phyloP scores from a whole-genome alignment of 306 rosid genomes.

The Casuarina glauca region DNA sequence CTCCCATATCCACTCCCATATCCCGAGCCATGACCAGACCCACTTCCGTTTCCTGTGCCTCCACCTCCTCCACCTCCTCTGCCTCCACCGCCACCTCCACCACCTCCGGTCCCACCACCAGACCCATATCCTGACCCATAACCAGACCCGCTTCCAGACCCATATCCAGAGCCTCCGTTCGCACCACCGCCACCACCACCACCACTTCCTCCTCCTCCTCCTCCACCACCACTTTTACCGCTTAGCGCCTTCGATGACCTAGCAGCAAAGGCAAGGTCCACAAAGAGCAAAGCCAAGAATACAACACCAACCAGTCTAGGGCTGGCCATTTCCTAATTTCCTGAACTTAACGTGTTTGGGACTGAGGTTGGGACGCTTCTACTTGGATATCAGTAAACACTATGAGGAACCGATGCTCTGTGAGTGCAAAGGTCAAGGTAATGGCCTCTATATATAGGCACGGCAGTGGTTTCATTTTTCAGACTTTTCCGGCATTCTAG shows the following conservation, averaged over 20 bases:
- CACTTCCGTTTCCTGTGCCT: conserved; percentile 34
- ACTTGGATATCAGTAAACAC: neutral
- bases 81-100: conserved; percentile 34
- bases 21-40: conserved; percentile 38
- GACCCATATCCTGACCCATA: conserved; percentile 37
- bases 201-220: conserved; percentile 28
- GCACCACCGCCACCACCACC: conserved; percentile 34
- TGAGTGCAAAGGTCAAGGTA: conserved; percentile 22
- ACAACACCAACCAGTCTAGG: conserved; percentile 47
- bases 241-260: conserved; percentile 27
- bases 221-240: conserved; percentile 1
- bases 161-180: conserved; percentile 29
- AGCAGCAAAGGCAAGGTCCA: conserved; percentile 61
- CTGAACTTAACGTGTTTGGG: conserved; percentile 18
- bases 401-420: conserved; percentile 8
- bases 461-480: neutral
- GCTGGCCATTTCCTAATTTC: conserved; percentile 45
- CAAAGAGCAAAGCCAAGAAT: conserved; percentile 56
- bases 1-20: conserved; percentile 40
- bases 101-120: conserved; percentile 42
- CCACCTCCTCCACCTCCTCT: conserved; percentile 40
- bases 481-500: conserved; percentile 31
- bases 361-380: neutral
- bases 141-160: conserved; percentile 39
- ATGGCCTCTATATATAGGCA: conserved; percentile 55